Evolutionary conservation across 495 filamentous ascomycete genomes (phyloP), one percentile per base, ranked within the genome.

Genomic region (Rhypophila decipiens): DNA sequence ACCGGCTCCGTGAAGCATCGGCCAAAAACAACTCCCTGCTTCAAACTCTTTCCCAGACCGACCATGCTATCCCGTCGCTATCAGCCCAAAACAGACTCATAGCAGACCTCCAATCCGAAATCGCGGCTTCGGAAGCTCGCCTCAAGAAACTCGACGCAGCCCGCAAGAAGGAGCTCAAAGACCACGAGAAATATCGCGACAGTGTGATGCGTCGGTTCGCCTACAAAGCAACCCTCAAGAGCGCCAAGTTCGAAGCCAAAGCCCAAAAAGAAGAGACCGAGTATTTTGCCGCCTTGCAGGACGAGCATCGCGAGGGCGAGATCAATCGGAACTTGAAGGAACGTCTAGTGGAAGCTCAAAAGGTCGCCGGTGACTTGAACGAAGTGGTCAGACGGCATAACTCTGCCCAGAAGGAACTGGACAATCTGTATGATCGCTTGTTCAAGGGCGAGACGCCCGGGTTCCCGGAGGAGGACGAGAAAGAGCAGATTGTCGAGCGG

Each of bases 111-210:
- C 47, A 67, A 11, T 42, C 38, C 22, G 53, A 70, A 29, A 50
- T 74, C 24, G 39, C 42, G 4, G 35, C 44, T 2, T 43, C 55
- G n/a, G 50, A 55, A 29, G 24, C 49, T 24, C 50, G 44, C 23
- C 46, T 66, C 24, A 34, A 29, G 2, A 20, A n/a, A 13, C 50
- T 68, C 19, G 60, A 67, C 34, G 34, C 22, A 8, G 53, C 55
- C 23, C 65, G 67, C 24, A 49, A 52, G 18, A 62, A 64, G 31
- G 72, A 76, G 51, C 63, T 71, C 27, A 63, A 67, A 31, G 72
- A 75, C 15, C 73, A 76, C 51, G 59, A 70, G 29, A 68, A 64
- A 46, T 71, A 72, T 50, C 72, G 69, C 34, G 71, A 76, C 56
- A 70, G 64, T 0, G 59, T 66, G 34, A 56, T 76, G 49, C 63